Evolutionary conservation across 805 yeast species (phyloP), one percentile per base, ranked within the genome.

Genomic region (Phaffomyces opuntiae): DNA sequence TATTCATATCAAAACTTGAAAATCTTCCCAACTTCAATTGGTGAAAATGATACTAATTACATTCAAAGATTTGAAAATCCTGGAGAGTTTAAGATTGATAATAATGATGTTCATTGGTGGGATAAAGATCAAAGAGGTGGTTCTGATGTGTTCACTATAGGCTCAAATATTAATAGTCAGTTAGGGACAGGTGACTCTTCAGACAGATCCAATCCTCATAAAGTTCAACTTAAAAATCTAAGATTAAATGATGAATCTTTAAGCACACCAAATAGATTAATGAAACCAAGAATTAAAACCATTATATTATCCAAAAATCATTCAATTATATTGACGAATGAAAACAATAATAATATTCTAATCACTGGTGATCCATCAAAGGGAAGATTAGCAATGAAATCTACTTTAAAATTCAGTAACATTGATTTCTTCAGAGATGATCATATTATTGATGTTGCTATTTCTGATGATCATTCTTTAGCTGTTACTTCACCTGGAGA

Each of bases 401-500:
- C 2, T 36, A 70, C 68, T 44, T 75, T 73, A 50, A 59, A 64
- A 3, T 81, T 72, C 56, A 67, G 67, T 24, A 60, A 62, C 26
- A 61, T 85, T 9, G 60, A 68, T 0, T 66, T 59, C 17, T 64
- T 77, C 36, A 57, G 62, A 8, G 63, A 58, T 26, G 58, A 68
- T 1, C 55, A 56, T 3, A 59, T 69, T 2, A 46, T 64, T 1
- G 56, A 60, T 26, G 64, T 79, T 2, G 77, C 75, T 1, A 60
- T 80, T 1, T 80, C 88, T 43, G 77, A 79, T 53, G 83, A 84
- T 54, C 96, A 87, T 57, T 68, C 87, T 0, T 54, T 88, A 9
- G 83, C 75, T 0, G 53, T 85, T 19, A 74, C 83, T 0, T 55
- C 65, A 0, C 53, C 63, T 14, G 79, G 80, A 35, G 72, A 73